Evolutionary conservation across 106 monocot genomes (phyloP), one percentile per base, ranked within the genome.

Genomic region (Acanthochlamys bracteata): DNA sequence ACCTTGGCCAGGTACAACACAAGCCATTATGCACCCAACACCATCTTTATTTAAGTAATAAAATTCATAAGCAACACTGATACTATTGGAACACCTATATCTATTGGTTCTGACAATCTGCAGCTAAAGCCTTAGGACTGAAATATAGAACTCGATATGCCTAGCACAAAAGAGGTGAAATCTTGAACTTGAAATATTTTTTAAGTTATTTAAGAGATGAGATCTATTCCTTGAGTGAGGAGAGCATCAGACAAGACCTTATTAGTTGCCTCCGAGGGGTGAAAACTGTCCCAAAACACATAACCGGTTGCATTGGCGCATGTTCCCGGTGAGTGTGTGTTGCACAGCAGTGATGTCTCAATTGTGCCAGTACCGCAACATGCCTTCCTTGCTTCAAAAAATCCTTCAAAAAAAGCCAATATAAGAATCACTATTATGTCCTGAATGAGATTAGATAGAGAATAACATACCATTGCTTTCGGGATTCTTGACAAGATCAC

Each of bases 251-350:
- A 66, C 63, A 89, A 60, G 58, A 84, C 76, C 51, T 77, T 68
- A 76, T 89, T 93, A 15, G 93, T 76, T 0, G 86, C 80, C 68
- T 93, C 86, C 0, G 93, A 71, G 1, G 93, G 89, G 52, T 93
- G 93, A 69, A 89, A 66, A 26, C 89, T 83, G 65, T 93, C 93
- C 93, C 93, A 93, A 76, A 93, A 93, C 41, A 93, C 89, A 55
- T 93, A 93, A 0, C 83, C 76, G 1, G 85, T 93, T n/a, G 93
- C 89, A 56, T 93, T 93, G 1, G 74, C 17, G 61, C 93, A 93
- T 17, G 93, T 93, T 33, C 93, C 93, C 0, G 81, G 83, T 7
- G 93, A 76, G 21, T 39, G 40, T 9, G 71, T 41, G 22, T 93
- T 89, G 83, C 89, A 93, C 24, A 93, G 77, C 20, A 93, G 74